Percentiles rank a stretch among this genome's conserved stretches.
Conservation (phyloP, 805 yeast species). For the Lachancea dasiensis region DNA sequence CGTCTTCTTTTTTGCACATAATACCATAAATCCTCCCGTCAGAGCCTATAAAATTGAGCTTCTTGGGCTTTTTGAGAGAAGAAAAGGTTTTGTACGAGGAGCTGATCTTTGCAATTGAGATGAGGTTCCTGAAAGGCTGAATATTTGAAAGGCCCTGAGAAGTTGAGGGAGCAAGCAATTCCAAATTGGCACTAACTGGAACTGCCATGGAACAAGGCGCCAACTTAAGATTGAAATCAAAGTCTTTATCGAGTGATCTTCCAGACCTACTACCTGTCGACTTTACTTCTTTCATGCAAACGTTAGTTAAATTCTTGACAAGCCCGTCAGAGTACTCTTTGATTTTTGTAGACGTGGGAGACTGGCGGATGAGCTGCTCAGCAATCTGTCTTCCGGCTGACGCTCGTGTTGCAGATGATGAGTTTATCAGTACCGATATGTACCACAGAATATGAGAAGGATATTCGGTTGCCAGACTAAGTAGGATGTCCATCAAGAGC, state of each 20-base stretch:
- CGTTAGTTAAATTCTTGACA: conserved; percentile 20
- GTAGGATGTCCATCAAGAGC: conserved; percentile 52
- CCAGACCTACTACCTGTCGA: conserved; percentile 23
- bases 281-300: conserved; percentile 26
- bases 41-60: conserved; percentile 67
- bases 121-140: conserved; percentile 42
- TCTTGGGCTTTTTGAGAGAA: conserved; percentile 84
- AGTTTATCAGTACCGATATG: conserved; percentile 55
- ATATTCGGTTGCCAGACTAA: conserved; percentile 52
- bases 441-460: conserved; percentile 84
- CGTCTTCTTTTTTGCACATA: conserved; percentile 85
- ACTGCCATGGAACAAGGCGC: conserved; percentile 56
- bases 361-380: conserved; percentile 24
- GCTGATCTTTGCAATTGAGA: conserved; percentile 58
- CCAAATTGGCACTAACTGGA: conserved; percentile 68
- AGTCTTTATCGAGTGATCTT: conserved; percentile 35
- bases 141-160: conserved; percentile 37
- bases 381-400: conserved; percentile 42
- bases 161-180: conserved; percentile 53
- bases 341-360: conserved; percentile 14
- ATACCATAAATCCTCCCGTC: conserved; percentile 70
- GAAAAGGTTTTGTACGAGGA: conserved; percentile 62
- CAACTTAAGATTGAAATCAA: conserved; percentile 37
- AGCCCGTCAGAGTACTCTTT: conserved; percentile 18
- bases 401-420: conserved; percentile 44